Evolutionary conservation across 495 filamentous ascomycete species (phyloP).

Genomic region (Hypoxylon fragiforme): DNA sequence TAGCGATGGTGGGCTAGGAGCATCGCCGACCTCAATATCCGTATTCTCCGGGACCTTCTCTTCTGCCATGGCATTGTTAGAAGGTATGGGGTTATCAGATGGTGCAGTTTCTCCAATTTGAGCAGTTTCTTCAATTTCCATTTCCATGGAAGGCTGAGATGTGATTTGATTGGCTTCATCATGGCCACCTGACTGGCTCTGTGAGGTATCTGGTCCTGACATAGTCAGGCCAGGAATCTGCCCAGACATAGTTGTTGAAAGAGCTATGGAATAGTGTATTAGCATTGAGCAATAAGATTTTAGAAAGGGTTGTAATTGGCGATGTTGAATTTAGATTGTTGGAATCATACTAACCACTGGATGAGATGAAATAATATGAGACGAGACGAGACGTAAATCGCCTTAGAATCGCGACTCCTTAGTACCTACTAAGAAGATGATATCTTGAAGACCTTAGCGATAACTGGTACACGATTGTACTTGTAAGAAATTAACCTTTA

Average conservation of each 20-base stretch:
- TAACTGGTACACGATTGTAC: too few species aligned
- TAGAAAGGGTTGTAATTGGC: too few species aligned
- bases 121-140: slow-evolving; percentile 12
- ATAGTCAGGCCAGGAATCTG: slow-evolving; percentile 45
- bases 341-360: too few species aligned
- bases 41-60: slow-evolving; percentile 6
- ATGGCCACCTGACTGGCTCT: background rate
- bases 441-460: too few species aligned
- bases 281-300: too few species aligned
- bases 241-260: slow-evolving; percentile 47
- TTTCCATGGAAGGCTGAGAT: slow-evolving; percentile 19
- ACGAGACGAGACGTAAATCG: too few species aligned
- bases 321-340: too few species aligned
- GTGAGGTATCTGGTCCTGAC: slow-evolving; percentile 4
- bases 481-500: too few species aligned
- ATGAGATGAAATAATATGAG: too few species aligned
- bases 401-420: too few species aligned
- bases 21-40: slow-evolving; percentile 12
- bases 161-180: slow-evolving; percentile 9
- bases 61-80: background rate
- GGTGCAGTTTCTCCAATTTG: slow-evolving; percentile 4
- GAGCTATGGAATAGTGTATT: background rate
- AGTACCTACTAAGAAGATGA: too few species aligned
- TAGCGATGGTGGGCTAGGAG: slow-evolving; percentile 39
- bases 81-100: background rate